Evolutionary conservation across 2,329 filamentous ascomycete genomes (phyloP), one percentile per base, ranked within the genome.

Genomic region (Ceratocystis harringtonii): DNA sequence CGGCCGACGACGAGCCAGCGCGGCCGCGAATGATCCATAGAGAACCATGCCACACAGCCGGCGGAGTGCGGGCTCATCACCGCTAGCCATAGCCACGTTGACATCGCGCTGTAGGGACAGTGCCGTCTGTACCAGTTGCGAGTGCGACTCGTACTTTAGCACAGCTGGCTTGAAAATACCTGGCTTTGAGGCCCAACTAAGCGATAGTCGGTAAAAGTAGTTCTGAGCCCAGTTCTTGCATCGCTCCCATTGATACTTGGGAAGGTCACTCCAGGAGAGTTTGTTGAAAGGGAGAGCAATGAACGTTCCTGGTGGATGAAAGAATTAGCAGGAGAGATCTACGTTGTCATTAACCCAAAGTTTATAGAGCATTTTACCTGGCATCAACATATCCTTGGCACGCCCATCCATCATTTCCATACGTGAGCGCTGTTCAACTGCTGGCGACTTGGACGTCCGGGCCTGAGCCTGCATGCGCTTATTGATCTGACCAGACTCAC

Each of bases 51-150:
- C 74, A 75, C 85, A 88, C 60, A 87, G 73, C 32, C 74, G 73
- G 58, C 77, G 74, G 30, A 88, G 75, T 4, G 78, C 75, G 1
- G 71, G 69, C 69, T 76, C 75, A 74, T 87, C 81, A 67, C 82
- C 84, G 1, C 74, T 74, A 5, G 86, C 86, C 62, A 87, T 80
- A 3, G 81, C 81, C 66, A 79, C 78, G 70, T 84, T 83, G 78
- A 89, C 82, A 69, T 81, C 75, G 63, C 76, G 75, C 73, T 89
- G 85, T 70, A 88, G 75, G 22, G 76, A 78, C 70, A 81, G 79
- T 41, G 84, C 86, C 0, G 79, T 78, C 1, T 82, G 79, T 7
- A 77, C 72, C 60, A 82, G 75, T 63, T 73, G 71, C 25, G 73
- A 69, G 15, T 76, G 76, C 30, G 74, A 69, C n/a, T 67, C 66